Evolutionary conservation across 1,284 basidiomycete species (phyloP), one percentile per base, ranked within the genome.

Genomic region (Ustilago crameri): DNA sequence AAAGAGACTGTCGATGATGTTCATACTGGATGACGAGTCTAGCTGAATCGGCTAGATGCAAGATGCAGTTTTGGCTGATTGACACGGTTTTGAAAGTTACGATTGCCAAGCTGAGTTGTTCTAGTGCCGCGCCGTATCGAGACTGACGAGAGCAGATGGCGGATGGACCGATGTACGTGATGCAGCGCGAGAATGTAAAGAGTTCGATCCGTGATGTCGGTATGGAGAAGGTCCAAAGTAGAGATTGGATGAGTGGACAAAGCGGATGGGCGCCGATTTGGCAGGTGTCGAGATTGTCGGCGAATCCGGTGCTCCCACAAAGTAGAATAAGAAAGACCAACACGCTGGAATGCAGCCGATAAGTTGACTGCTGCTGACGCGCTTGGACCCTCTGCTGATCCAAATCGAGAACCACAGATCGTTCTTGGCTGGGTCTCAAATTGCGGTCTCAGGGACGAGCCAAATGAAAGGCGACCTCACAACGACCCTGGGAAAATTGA

Each of bases 1-100:
- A 84, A 98, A 98, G 17, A 83, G 70, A 4, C 73, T 57, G 23
- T 83, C 75, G 53, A 79, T 52, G 51, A 74, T 74, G 54, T 74
- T 74, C 70, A 74, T 74, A 3, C 37, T 20, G 46, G 44, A 23
- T 17, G 14, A 14, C 34, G 18, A 14, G 3, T 15, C 14, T 17
- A 9, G 14, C 22, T 15, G 27, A 23, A 47, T 23, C 20, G n/a
- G 22, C 14, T n/a, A 18, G 30, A n/a, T 23, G 18, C 12, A 9
- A 32, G 18, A 14, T 34, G 34, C 10, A 30, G 30, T n/a, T 15
- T 9, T 34, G 15, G 12, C 17, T 17, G 24, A 26, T 27, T 34
- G 27, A 30, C n/a, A 9, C 26, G 44, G 14, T 26, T n/a, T 42
- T n/a, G 22, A 14, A 12, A n/a, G n/a, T n/a, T n/a, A n/a, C n/a